Evolutionary conservation across 345 rosid genomes (phyloP).

Genomic region (Kandelia obovata): DNA sequence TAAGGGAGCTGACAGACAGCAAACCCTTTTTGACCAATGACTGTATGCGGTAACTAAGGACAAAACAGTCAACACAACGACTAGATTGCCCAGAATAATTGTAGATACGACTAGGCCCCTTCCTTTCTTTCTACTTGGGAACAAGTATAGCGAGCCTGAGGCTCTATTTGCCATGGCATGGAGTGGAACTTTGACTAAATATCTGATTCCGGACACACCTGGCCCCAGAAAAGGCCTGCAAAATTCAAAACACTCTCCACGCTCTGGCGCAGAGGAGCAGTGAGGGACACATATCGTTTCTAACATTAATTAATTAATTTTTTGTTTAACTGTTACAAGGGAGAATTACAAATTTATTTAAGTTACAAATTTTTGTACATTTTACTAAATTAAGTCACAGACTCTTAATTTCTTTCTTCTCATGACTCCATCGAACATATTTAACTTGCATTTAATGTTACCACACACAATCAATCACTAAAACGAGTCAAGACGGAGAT

Average conservation of each 20-base stretch:
- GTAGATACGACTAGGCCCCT: conserved; percentile 53
- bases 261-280: not conserved
- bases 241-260: not conserved
- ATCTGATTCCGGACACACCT: not conserved
- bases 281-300: not conserved
- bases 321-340: too few species aligned
- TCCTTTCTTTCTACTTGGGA: conserved; percentile 76
- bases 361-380: not conserved
- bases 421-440: not conserved
- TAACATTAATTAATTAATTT: not conserved
- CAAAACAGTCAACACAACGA: conserved; percentile 40
- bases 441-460: not conserved
- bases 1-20: conserved; percentile 13
- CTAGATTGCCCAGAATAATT: conserved; percentile 44
- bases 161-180: conserved; percentile 70
- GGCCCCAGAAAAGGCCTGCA: not conserved
- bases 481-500: not conserved
- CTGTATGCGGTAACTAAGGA: conserved; percentile 52
- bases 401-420: not conserved
- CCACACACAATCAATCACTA: not conserved
- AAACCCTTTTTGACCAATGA: conserved; percentile 67
- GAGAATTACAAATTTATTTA: not conserved
- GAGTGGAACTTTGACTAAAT: conserved; percentile 3
- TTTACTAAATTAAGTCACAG: too few species aligned
- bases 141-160: conserved; percentile 54